phyloP scores from a whole-genome alignment of 805 yeast species.

The Peterozyma xylosa region DNA sequence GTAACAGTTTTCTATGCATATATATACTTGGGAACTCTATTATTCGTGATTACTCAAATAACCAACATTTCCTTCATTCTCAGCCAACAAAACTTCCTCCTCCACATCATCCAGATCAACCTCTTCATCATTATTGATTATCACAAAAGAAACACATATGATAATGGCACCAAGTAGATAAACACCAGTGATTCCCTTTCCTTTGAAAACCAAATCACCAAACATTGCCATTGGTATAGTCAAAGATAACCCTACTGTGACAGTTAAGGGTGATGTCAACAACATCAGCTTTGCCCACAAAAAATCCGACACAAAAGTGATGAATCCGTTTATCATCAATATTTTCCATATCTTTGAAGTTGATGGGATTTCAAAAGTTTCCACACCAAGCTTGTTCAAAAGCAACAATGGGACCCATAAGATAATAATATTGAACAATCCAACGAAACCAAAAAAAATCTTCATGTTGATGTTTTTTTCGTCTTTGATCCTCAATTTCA shows the following conservation, averaged over 20 bases:
- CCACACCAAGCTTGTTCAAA: slow-evolving; percentile 58
- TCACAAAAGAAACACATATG: slow-evolving; percentile 77
- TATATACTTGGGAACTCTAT: too few relatives aligned
- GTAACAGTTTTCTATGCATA: too few relatives aligned
- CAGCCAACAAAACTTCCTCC: background rate
- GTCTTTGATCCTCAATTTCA: slow-evolving; percentile 64
- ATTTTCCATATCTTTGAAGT: slow-evolving; percentile 41
- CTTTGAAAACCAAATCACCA: slow-evolving; percentile 76
- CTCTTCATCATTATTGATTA: slow-evolving; percentile 74
- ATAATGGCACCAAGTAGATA: slow-evolving; percentile 76
- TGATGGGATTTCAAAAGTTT: slow-evolving; percentile 66
- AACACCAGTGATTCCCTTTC: slow-evolving; percentile 47
- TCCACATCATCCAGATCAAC: slow-evolving; percentile 31
- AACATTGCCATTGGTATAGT: slow-evolving; percentile 94
- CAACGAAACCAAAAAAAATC: slow-evolving; percentile 92
- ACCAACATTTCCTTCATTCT: too few relatives aligned
- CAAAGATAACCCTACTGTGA: slow-evolving; percentile 87
- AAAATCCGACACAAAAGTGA: slow-evolving; percentile 83
- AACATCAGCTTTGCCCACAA: slow-evolving; percentile 96
- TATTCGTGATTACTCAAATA: too few relatives aligned
- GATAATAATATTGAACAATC: slow-evolving; percentile 64
- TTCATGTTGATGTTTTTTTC: slow-evolving; percentile 79
- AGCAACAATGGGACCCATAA: slow-evolving; percentile 79
- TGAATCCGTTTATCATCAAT: slow-evolving; percentile 56
- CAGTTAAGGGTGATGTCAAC: slow-evolving; percentile 88